phyloP scores from a whole-genome alignment of 2,329 filamentous ascomycete genomes.

The Aureobasidium leucospermi region DNA sequence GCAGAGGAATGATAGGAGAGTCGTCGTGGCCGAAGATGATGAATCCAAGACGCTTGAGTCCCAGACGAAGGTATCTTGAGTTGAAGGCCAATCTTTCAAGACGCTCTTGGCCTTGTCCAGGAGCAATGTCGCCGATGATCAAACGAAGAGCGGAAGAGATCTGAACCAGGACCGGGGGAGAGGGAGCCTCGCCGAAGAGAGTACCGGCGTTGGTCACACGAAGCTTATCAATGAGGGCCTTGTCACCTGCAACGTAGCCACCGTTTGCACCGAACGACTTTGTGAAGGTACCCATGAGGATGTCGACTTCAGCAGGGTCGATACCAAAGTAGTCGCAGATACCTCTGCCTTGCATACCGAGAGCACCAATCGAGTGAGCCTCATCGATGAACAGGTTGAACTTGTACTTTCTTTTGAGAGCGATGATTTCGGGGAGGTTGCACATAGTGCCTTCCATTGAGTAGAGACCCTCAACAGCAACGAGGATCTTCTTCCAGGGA shows the following conservation, averaged over 20 bases:
- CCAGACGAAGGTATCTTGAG: conserved; percentile 93
- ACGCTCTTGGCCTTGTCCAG: conserved; percentile 90
- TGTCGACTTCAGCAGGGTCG: conserved; percentile 79
- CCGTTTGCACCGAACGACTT: conserved; percentile 98
- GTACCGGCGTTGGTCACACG: conserved; percentile 78
- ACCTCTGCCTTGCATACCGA: conserved; percentile 80
- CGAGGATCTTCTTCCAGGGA: conserved; percentile 97
- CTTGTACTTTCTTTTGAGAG: conserved; percentile 91
- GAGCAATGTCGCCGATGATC: conserved; percentile 79
- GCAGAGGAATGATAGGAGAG: conserved; percentile 88
- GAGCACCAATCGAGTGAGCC: conserved; percentile 88
- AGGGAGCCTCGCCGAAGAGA: conserved; percentile 77
- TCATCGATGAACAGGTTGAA: conserved; percentile 95
- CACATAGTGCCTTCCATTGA: conserved; percentile 99
- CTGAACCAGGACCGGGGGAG: conserved; percentile 82
- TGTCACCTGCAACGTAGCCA: conserved; percentile 86
- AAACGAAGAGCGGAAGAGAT: conserved; percentile 81
- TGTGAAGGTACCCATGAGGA: conserved; percentile 96
- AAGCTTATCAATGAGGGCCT: conserved; percentile 87
- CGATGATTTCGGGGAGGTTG: conserved; percentile 83
- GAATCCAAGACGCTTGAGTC: conserved; percentile 90
- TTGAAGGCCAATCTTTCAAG: conserved; percentile 96
- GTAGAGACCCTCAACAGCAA: conserved; percentile 94
- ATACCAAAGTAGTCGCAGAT: conserved; percentile 97
- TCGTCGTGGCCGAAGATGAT: conserved; percentile 98